These are phyloP conservation scores for Geranium incanum DNA, from an alignment of 441 rosid genomes.

Conservation along the genomic window DNA sequence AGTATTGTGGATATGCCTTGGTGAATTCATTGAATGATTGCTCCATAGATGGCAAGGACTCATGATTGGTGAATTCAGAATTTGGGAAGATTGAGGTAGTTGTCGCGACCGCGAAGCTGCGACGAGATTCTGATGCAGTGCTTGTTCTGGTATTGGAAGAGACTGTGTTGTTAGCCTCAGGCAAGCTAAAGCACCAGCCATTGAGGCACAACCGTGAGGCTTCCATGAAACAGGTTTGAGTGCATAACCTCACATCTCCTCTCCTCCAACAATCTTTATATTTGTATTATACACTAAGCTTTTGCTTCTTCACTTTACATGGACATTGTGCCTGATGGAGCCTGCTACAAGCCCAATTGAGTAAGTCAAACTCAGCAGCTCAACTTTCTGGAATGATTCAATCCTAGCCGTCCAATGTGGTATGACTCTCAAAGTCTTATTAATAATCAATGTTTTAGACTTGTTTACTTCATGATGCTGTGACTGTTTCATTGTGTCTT, in stretches of 20 bases:
- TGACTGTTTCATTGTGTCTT: not conserved
- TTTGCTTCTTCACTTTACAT: not conserved
- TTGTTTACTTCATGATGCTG: not conserved
- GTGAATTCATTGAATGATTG: constrained; percentile 55
- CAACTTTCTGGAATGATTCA: not conserved
- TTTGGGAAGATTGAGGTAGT: constrained; percentile 60
- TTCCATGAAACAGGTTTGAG: constrained; percentile 43
- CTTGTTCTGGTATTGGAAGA: constrained; percentile 23
- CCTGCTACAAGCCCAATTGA: constrained; percentile 19
- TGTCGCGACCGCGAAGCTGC: constrained; percentile 53
- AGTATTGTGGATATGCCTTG: constrained; percentile 54
- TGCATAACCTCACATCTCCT: constrained; percentile 17
- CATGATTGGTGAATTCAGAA: constrained; percentile 57
- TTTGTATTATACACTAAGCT: not conserved
- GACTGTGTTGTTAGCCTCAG: constrained; percentile 30
- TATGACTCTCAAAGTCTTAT: not conserved
- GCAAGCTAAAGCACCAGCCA: constrained; percentile 47
- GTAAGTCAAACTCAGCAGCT: constrained; percentile 21
- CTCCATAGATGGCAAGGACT: constrained; percentile 62
- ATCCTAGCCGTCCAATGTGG: not conserved
- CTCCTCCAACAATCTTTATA: not conserved
- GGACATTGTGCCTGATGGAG: not conserved
- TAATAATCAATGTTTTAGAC: not conserved
- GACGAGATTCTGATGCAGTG: constrained; percentile 40
- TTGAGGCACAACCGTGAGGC: constrained; percentile 38